Evolutionary conservation across 805 yeast species (phyloP).

Genomic region (Cyberlindnera maclurae): DNA sequence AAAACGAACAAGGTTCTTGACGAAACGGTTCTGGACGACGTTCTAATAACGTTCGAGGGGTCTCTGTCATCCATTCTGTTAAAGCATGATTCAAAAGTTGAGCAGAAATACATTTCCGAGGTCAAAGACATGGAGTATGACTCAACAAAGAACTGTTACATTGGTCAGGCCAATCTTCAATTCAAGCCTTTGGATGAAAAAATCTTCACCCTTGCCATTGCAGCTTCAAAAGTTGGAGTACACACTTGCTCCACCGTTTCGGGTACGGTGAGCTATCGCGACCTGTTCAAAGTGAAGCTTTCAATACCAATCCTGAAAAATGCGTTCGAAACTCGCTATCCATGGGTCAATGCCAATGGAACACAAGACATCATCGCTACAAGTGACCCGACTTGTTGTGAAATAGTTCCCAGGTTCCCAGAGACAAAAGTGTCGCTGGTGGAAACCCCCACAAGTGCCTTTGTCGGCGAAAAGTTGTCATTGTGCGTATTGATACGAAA

Average conservation of each 20-base stretch:
- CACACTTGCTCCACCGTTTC: conserved; percentile 11
- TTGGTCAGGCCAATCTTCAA: conserved; percentile 9
- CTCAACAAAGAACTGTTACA: conserved; percentile 4
- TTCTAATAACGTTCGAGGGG: conserved; percentile 10
- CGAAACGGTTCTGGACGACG: conserved; percentile 5
- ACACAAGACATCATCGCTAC: conserved; percentile 11
- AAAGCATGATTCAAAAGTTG: conserved; percentile 5
- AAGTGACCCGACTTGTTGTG: conserved; percentile 16
- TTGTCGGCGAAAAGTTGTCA: conserved; percentile 27
- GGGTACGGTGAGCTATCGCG: conserved; percentile 7
- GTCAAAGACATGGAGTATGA: conserved; percentile 3
- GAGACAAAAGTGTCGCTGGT: conserved; percentile 22
- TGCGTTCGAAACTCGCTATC: conserved; percentile 9
- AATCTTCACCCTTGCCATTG: conserved; percentile 13
- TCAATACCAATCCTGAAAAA: conserved; percentile 12
- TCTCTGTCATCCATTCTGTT: conserved; percentile 13
- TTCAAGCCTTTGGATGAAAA: conserved; percentile 12
- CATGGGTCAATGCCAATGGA: conserved; percentile 11
- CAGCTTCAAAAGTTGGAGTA: conserved; percentile 16
- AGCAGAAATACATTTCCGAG: neutral
- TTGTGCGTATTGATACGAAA: conserved; percentile 23
- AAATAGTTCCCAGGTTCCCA: conserved; percentile 35
- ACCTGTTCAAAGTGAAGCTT: conserved; percentile 16
- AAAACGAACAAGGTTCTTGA: conserved; percentile 18
- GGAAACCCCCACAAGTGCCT: conserved; percentile 20